These are phyloP conservation scores for Polychaeton citri DNA, from an alignment of 2,329 filamentous ascomycete species.

Conservation along the genomic window DNA sequence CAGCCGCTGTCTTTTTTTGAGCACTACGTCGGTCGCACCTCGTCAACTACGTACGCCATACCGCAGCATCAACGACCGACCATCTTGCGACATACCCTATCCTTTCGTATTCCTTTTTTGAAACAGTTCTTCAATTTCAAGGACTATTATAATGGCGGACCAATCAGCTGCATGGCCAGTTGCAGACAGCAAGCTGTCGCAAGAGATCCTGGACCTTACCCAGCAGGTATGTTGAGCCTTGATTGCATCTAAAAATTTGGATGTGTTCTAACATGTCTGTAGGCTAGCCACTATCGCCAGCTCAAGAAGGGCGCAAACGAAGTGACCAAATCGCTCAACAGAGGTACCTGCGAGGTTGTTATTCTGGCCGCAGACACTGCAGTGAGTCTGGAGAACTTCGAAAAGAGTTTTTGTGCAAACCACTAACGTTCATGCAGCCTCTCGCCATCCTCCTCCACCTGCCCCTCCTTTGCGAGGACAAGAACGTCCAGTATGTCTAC, in stretches of 20 bases:
- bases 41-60: too few relatives aligned
- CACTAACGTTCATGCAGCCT: too few relatives aligned
- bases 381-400: background rate
- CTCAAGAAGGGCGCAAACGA: slow-evolving; percentile 85
- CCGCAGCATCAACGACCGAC: too few relatives aligned
- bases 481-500: slow-evolving; percentile 51
- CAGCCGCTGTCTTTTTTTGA: slow-evolving; percentile 6
- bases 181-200: slow-evolving; percentile 35
- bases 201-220: slow-evolving; percentile 39
- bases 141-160: slow-evolving; percentile 31
- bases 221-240: slow-evolving; percentile 33
- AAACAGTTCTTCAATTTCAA: too few relatives aligned
- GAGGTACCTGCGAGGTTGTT: slow-evolving; percentile 63
- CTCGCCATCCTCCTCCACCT: slow-evolving; percentile 81
- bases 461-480: slow-evolving; percentile 70
- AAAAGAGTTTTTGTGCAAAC: too few relatives aligned
- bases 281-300: slow-evolving; percentile 46
- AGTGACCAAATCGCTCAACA: slow-evolving; percentile 11
- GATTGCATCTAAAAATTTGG: too few relatives aligned
- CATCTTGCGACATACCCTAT: too few relatives aligned
- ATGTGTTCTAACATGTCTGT: background rate
- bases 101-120: too few relatives aligned
- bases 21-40: too few relatives aligned
- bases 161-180: slow-evolving; percentile 22
- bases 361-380: slow-evolving; percentile 80